Base-by-base conservation (phyloP, 257 asterid species). In the Ligustrum vulgare region DNA sequence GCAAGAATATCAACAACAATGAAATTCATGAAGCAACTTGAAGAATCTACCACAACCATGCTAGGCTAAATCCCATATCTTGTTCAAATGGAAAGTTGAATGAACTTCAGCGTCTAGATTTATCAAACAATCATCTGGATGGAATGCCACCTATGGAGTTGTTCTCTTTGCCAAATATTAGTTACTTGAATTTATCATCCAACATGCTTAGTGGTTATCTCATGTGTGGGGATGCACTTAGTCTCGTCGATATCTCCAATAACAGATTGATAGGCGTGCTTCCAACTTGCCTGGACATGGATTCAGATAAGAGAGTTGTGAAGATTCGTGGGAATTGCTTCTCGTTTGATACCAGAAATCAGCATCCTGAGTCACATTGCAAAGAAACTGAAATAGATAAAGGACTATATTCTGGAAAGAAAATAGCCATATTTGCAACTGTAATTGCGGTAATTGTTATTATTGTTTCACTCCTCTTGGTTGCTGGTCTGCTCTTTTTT, bases 171-270 rank as follows among this genome's bases (percentile, higher is more conserved):
- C 93, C 97, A 3, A 83, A 84, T 79, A 85, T 94, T 51, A 89
- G 89, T 83, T 94, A 92, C 89, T 82, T 92, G 90, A 92, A 94
- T 81, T 83, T 94, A 71, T 96, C 99, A 7, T 87, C 86, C 67
- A 94, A 94, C 70, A 72, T 80, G 82, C 88, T 94, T 11, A 89
- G 93, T 67, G 98, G 99, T 72, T 88, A 66, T 72, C 89, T 92
- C 25, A 77, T 51, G 77, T 94, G 98, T 68, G 94, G 94, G 76
- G 88, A 81, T 70, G 87, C 82, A 37, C 97, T 94, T 74, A 89
- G 93, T 80, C 81, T 92, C 78, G 90, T 94, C 25, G 98, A 94
- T 86, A 84, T 94, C 83, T 92, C 97, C 34, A 80, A 77, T 72
- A 94, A 94, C 49, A 90, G 82, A 75, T 88, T 94, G 47, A 77